These are phyloP conservation scores for Lipomyces spencermartinsiae DNA, from an alignment of 805 yeast genomes.

Conservation along the genomic window DNA sequence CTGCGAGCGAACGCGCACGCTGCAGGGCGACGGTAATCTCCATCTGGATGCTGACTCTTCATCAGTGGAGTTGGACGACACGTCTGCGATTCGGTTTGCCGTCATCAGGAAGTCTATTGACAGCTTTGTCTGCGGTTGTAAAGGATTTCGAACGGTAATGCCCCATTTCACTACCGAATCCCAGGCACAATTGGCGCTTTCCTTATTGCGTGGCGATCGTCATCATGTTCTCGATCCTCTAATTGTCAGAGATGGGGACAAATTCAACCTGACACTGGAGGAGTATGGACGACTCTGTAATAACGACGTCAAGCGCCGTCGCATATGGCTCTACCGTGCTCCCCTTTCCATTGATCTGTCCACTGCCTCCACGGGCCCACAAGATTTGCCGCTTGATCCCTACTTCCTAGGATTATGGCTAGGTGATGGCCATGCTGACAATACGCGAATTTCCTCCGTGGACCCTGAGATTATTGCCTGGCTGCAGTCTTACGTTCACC, in stretches of 20 bases:
- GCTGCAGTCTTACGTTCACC: neutral
- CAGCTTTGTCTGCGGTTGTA: neutral
- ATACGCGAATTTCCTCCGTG: neutral
- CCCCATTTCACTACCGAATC: neutral
- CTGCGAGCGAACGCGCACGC: neutral
- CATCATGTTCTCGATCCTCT: neutral
- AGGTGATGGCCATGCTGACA: neutral
- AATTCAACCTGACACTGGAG: neutral
- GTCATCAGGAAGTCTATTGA: neutral
- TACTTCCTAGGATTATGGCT: neutral
- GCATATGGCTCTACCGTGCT: neutral
- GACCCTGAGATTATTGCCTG: neutral
- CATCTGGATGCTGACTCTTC: neutral
- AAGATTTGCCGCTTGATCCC: neutral
- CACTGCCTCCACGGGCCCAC: neutral
- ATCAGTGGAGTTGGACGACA: neutral
- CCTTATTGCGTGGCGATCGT: neutral
- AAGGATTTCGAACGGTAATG: neutral
- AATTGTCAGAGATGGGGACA: neutral
- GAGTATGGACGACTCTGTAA: neutral
- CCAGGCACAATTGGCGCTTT: slow-evolving; percentile 1
- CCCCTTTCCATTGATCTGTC: neutral
- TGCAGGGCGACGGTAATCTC: neutral
- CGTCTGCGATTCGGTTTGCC: neutral
- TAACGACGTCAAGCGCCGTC: neutral